A percentile compares a stretch with the other conserved stretches of the same genome.
Evolutionary conservation across 164 flowering plant species (phyloP).

Genomic region (Cinnamomum chago): DNA sequence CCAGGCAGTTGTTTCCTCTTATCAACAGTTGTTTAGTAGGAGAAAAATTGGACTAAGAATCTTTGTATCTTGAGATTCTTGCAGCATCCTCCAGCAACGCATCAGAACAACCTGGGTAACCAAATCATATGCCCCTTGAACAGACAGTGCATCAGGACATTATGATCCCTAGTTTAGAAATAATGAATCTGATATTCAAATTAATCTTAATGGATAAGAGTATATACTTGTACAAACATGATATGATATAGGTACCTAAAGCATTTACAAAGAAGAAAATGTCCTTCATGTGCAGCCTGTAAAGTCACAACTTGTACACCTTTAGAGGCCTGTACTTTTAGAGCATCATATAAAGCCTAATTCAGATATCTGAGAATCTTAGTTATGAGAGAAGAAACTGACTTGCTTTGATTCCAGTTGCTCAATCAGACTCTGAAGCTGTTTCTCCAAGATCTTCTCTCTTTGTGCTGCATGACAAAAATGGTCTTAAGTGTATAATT

Average conservation of each 20-base stretch:
- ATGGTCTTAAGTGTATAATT: too few species aligned
- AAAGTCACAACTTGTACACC: too few species aligned
- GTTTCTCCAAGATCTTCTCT: constrained; percentile 85
- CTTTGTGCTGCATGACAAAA: constrained; percentile 62
- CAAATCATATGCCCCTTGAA: background rate
- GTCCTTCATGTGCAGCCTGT: too few species aligned
- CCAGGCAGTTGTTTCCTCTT: background rate
- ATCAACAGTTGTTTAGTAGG: background rate
- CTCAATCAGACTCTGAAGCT: constrained; percentile 85
- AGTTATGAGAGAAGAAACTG: constrained; percentile 8
- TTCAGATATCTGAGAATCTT: background rate
- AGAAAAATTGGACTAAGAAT: background rate
- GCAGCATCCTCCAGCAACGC: background rate
- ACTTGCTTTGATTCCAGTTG: constrained; percentile 91
- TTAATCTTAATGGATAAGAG: too few species aligned
- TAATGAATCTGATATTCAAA: too few species aligned
- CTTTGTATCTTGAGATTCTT: too few species aligned
- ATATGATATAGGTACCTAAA: too few species aligned
- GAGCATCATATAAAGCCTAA: background rate
- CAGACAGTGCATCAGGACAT: background rate
- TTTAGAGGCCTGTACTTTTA: too few species aligned
- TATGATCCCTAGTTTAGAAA: too few species aligned
- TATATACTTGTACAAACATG: too few species aligned
- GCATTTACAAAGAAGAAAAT: too few species aligned
- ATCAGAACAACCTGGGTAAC: background rate